Evolutionary conservation across 2,329 filamentous ascomycete genomes (phyloP), one percentile per base, ranked within the genome.

Genomic region (Aureobasidium leucospermi): DNA sequence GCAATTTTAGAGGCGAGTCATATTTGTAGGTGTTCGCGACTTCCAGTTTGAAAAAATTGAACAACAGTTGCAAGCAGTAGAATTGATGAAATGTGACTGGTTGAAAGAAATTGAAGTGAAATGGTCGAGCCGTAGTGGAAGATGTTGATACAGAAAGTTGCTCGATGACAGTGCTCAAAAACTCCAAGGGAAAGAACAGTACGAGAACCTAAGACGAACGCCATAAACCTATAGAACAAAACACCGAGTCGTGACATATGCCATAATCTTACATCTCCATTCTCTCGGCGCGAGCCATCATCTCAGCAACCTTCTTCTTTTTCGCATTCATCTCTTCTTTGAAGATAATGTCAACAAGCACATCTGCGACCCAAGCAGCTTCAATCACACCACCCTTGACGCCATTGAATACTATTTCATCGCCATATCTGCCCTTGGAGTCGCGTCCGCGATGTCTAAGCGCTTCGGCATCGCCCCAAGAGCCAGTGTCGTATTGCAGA

Each of bases 401-500:
- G 9, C 41, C 51, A 6, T 55, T 42, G 41, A 62, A 62, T 2
- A 59, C 63, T 3, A 61, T 58, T 38, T 63, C 60, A 6, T 59
- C 60, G 13, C 61, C 63, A 36, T 64, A 53, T 19, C 61, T 51
- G 13, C 61, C 62, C 34, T 61, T 62, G 13, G 51, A 52, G 29
- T 63, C 61, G 31, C 46, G 55, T 10, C 63, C 63, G 4, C 47
- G 58, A 32, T 56, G 49, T 38, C 58, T 58, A 10, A 51, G 28
- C 11, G 62, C 62, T 16, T 58, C 47, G 10, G 58, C 60, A 57
- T 65, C 66, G 34, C 69, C 56, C 58, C 67, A 63, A 29, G 47
- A 53, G 10, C 67, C 66, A 1, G 61, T 59, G 4, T 61, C 61
- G 42, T 71, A 69, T 1, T 69, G 69, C n/a, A 73, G 52, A n/a